phyloP scores from a whole-genome alignment of 371 early-diverging fungal species.

The Mucor circinelloides region DNA sequence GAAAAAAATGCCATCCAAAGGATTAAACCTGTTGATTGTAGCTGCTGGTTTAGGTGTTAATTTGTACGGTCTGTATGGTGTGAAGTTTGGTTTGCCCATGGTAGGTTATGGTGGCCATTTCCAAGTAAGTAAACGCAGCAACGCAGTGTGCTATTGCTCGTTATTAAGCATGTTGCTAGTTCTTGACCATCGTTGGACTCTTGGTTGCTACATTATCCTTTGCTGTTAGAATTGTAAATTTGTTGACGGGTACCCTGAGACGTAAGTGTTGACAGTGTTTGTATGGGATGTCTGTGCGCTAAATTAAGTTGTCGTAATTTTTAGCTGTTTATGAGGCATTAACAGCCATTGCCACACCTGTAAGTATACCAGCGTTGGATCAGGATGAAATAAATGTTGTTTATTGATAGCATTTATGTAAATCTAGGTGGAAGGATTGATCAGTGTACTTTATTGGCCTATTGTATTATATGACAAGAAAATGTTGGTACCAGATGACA shows the following conservation, averaged over 20 bases:
- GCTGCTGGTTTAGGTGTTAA: constrained; percentile 6
- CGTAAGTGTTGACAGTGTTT: not conserved
- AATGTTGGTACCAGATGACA: constrained; percentile 17
- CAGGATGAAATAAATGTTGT: not conserved
- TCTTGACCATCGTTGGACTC: constrained; percentile 2
- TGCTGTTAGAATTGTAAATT: not conserved
- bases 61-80: constrained; percentile 15
- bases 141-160: not conserved
- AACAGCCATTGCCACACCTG: constrained; percentile 26
- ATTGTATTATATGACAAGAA: constrained; percentile 20
- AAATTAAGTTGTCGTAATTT: not conserved
- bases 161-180: not conserved
- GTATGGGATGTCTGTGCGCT: not conserved
- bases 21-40: constrained; percentile 6
- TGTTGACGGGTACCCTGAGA: not conserved
- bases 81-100: constrained; percentile 8
- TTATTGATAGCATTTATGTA: not conserved
- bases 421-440: constrained; percentile 26
- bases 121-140: constrained; percentile 3
- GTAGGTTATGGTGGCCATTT: constrained; percentile 23
- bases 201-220: not conserved
- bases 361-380: constrained; percentile 9
- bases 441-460: constrained; percentile 31
- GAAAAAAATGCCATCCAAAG: constrained; percentile 1
- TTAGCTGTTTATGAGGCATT: constrained; percentile 20